Percentiles rank a stretch among this genome's conserved stretches.
Conservation (phyloP, 1,139 yeast genomes). For the Debaryomyces subglobosus region DNA sequence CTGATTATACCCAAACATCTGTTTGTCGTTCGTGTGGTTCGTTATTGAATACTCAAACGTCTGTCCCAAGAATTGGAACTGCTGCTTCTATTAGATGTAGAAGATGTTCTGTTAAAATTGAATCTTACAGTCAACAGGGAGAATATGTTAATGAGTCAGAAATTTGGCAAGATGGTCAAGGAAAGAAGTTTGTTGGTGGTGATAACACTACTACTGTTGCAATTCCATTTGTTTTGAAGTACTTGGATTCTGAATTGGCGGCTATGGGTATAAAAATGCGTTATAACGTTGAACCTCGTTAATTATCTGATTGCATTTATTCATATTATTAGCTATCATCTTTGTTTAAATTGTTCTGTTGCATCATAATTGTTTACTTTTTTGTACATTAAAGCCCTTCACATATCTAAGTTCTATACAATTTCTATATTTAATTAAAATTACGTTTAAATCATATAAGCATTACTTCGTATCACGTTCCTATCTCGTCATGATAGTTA, state of each 20-base stretch:
- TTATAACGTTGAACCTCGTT: conserved; percentile 74
- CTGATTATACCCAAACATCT: conserved; percentile 91
- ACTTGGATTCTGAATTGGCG: conserved; percentile 90
- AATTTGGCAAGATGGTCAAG: conserved; percentile 97
- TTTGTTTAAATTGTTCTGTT: conserved; percentile 3
- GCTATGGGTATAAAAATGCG: conserved; percentile 98
- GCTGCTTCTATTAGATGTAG: conserved; percentile 83
- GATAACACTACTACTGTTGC: conserved; percentile 91
- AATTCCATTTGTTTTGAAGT: conserved; percentile 93
- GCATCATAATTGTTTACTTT: conserved; percentile 4
- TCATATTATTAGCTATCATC: not conserved
- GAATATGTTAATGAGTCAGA: conserved; percentile 70
- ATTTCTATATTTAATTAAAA: not conserved
- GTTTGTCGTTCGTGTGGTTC: conserved; percentile 95
- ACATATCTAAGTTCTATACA: conserved; percentile 2
- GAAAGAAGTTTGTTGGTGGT: conserved; percentile 90
- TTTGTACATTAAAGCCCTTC: conserved; percentile 8
- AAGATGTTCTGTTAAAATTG: conserved; percentile 77
- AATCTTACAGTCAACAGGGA: conserved; percentile 36
- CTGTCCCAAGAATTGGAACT: conserved; percentile 90
- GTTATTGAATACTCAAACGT: conserved; percentile 80
- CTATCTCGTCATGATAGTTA: conserved; percentile 17
- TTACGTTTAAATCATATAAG: conserved; percentile 5
- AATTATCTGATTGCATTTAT: conserved; percentile 9
- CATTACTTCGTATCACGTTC: not conserved